Percentiles rank a stretch among this genome's conserved stretches.
phyloP scores from a whole-genome alignment of 768 basidiomycete genomes.

The Xanthoconium purpureum region DNA sequence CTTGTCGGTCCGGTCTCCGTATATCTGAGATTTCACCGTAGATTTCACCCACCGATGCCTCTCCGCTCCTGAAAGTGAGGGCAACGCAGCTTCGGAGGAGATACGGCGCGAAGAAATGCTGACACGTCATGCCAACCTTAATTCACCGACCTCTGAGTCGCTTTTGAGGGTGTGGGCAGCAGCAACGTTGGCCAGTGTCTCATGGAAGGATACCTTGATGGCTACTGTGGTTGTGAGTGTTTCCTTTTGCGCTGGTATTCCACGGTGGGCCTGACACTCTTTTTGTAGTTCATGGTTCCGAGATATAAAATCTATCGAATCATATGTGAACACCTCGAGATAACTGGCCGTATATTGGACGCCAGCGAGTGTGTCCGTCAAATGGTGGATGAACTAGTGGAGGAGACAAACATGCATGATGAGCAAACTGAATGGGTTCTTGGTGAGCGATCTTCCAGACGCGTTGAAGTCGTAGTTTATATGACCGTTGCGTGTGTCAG shows the following conservation, averaged over 20 bases:
- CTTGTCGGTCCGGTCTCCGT: not conserved
- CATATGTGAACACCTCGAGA: not conserved
- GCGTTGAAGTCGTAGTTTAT: too few relatives aligned
- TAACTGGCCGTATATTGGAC: not conserved
- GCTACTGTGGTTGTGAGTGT: not conserved
- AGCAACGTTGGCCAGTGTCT: not conserved
- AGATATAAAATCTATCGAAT: not conserved
- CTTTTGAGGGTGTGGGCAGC: constrained; percentile 5
- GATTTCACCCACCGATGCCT: not conserved
- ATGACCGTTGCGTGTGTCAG: too few relatives aligned
- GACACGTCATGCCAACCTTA: too few relatives aligned
- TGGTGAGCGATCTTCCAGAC: not conserved
- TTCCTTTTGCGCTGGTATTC: not conserved
- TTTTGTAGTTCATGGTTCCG: not conserved
- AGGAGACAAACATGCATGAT: not conserved
- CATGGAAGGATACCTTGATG: not conserved
- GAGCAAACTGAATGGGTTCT: not conserved
- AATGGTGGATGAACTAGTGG: not conserved
- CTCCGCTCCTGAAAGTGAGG: not conserved
- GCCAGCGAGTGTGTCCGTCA: not conserved
- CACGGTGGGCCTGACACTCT: not conserved
- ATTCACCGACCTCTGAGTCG: too few relatives aligned
- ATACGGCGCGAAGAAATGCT: too few relatives aligned
- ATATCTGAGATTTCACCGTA: not conserved
- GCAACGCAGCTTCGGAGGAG: not conserved